Evolutionary conservation across 768 basidiomycete genomes (phyloP), one percentile per base, ranked within the genome.

Genomic region (Piloderma croceum): DNA sequence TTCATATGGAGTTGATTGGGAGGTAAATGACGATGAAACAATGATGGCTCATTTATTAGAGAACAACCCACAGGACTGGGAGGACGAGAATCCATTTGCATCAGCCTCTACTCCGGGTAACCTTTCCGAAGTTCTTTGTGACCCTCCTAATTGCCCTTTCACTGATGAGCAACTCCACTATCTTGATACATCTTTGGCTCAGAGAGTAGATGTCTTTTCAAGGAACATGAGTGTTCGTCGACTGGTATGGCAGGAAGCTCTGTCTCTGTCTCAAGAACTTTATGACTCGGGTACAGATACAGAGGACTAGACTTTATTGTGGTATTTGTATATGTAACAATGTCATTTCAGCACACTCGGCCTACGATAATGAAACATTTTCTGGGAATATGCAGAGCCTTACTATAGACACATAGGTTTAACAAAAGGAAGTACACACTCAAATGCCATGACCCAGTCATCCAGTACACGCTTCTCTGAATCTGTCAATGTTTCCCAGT

Each of bases 81-180:
- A 31, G 12, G 34, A 45, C 9, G 24, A n/a, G 15, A 43, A 43
- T 36, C 47, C 44, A 18, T 35, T 41, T 31, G 7, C 42, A 20
- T n/a, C 17, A 10, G 18, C 27, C 9, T 6, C 32, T 11, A 27
- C 18, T 3, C 48, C 50, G 6, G 31, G 36, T 7, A 36, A 31
- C 2, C 42, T 49, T 24, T 34, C 44, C 2, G 39, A 49, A 19
- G 49, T 52, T 6, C 23, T 31, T 11, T 49, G 48, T 24, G 43
- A 50, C 13, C 18, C 35, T 9, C 51, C 51, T 3, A 20, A 37
- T n/a, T 50, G 48, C 38, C 48, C 51, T 4, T 32, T 50, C 10
- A 36, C 39, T 5, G 37, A 6, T 1, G 45, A 37, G 12, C 38
- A 52, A 38, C 23, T 50, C 12, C 6, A 18, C 11, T 21, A 6